These are phyloP conservation scores for Ogataea nonfermentans DNA, from an alignment of 805 yeast genomes.

Conservation along the genomic window DNA sequence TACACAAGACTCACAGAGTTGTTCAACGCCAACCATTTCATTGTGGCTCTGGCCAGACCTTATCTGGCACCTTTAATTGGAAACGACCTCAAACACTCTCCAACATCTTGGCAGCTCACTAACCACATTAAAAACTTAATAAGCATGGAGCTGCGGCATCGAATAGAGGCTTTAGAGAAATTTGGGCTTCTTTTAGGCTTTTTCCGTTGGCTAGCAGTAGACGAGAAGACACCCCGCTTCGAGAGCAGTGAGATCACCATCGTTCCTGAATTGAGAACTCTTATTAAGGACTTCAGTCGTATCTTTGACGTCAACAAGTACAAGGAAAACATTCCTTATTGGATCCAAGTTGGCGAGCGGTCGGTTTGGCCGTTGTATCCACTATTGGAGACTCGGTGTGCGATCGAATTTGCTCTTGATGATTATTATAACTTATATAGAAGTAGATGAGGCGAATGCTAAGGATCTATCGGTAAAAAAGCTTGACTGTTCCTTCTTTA, in stretches of 20 bases:
- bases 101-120: constrained; percentile 35
- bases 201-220: constrained; percentile 75
- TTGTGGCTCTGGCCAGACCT: constrained; percentile 90
- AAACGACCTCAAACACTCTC: constrained; percentile 72
- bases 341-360: constrained; percentile 88
- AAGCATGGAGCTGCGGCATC: constrained; percentile 79
- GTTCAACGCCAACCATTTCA: constrained; percentile 91
- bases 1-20: constrained; percentile 87
- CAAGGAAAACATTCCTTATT: constrained; percentile 74
- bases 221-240: constrained; percentile 79
- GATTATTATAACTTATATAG: constrained; percentile 52
- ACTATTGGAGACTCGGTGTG: constrained; percentile 79
- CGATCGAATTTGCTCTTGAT: constrained; percentile 86
- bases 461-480: constrained; percentile 39
- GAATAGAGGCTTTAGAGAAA: constrained; percentile 76
- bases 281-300: constrained; percentile 68
- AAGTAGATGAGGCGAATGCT: constrained; percentile 14
- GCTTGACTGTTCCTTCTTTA: constrained; percentile 49
- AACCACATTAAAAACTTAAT: constrained; percentile 46
- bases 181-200: constrained; percentile 70
- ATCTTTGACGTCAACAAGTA: constrained; percentile 75
- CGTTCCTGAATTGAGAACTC: constrained; percentile 78
- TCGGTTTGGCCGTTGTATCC: constrained; percentile 93
- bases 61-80: constrained; percentile 87
- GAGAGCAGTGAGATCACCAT: constrained; percentile 80